Base-by-base conservation (phyloP, 257 asterid species). In the Gentiana macrophylla region DNA sequence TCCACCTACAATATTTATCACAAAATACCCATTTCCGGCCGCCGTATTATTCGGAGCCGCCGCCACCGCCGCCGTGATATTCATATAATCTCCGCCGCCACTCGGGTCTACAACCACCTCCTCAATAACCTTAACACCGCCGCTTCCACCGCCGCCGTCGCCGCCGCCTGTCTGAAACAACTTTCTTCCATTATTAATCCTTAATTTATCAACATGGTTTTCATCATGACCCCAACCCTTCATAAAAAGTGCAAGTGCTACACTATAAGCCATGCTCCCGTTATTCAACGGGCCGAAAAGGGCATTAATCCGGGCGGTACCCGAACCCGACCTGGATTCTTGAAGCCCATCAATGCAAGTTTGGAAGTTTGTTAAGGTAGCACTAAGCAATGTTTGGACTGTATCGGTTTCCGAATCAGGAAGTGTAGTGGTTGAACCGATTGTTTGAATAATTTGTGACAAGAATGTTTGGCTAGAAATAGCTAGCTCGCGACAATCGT, bases 221-320 rank as follows among this genome's bases (percentile, higher is more conserved):
- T 53, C 45, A 12, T 12, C 13, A 37, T 35, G 4, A 45, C 78
- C 83, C 87, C 79, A 88, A 0, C 88, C 87, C 43, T 56, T 76
- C 8, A 72, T 67, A 51, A 82, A 77, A 55, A 88, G 68, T 1
- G 87, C 94, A 1, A 88, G 38, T 11, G 95, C 80, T n/a, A 88
- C 77, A 37, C 88, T 80, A 44, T 58, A 80, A 8, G 80, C 79
- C 52, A 75, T 81, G 3, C 86, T 75, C n/a, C 80, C 89, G 49
- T 80, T 82, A 0, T 77, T 35, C 1, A 88, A 70, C 2, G 84
- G 89, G 13, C 77, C 12, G 32, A 76, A 7, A 59, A 87, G 53
- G 8, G 72, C 83, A 38, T 67, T 59, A 15, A 15, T 15, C 24
- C 24, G 24, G 24, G 24, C 24, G 24, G 24, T 15, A 15, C 24